Percentiles rank a stretch among this genome's conserved stretches.
Conservation (phyloP, 1,284 basidiomycete species). For the Ustilago trichophora region DNA sequence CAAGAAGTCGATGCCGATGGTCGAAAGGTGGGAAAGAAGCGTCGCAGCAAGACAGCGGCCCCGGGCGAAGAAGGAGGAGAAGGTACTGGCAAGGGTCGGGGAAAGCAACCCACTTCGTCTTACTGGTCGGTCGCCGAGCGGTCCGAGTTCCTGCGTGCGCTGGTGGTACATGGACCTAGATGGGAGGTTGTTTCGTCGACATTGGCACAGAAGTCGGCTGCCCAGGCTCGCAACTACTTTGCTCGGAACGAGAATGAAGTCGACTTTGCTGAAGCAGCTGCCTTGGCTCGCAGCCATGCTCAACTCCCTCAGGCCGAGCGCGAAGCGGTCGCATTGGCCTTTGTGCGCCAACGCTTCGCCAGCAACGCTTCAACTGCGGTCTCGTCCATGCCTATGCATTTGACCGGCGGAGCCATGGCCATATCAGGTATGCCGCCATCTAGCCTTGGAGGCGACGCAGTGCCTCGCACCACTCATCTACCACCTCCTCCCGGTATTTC, state of each 20-base stretch:
- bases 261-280: slow-evolving; percentile 59
- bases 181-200: slow-evolving; percentile 78
- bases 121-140: slow-evolving; percentile 72
- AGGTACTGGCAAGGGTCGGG: slow-evolving; percentile 33
- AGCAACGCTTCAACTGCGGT: slow-evolving; percentile 9
- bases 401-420: slow-evolving; percentile 4
- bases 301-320: slow-evolving; percentile 43
- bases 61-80: slow-evolving; percentile 30
- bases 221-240: slow-evolving; percentile 79
- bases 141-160: slow-evolving; percentile 73
- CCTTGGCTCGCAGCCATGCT: slow-evolving; percentile 50
- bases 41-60: slow-evolving; percentile 24
- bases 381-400: neutral
- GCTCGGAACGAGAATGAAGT: slow-evolving; percentile 57
- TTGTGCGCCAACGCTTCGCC: slow-evolving; percentile 37
- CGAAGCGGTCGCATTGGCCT: slow-evolving; percentile 35
- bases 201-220: slow-evolving; percentile 80
- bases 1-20: slow-evolving; percentile 14
- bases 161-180: slow-evolving; percentile 77
- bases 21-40: slow-evolving; percentile 36
- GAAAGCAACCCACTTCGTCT: slow-evolving; percentile 64
- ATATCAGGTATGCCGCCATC: neutral
- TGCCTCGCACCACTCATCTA: slow-evolving; percentile 16
- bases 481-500: slow-evolving; percentile 31
- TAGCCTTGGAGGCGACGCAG: slow-evolving; percentile 1